Conservation (phyloP, 78 protist genomes). For the Speleostelium caveatum region DNA sequence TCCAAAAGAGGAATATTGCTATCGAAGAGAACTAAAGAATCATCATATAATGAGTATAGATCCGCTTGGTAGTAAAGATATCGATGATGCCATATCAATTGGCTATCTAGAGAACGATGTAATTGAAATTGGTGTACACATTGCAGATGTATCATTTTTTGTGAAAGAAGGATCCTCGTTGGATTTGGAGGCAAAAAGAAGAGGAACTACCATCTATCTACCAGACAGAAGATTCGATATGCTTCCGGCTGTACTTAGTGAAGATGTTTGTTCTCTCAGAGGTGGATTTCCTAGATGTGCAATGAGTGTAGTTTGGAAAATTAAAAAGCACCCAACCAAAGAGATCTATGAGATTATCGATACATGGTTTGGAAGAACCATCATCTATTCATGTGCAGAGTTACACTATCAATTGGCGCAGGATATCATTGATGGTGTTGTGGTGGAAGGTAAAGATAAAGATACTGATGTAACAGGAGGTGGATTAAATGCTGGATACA, state of each 20-base stretch:
- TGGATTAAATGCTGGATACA: conserved; percentile 32
- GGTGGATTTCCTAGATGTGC: conserved; percentile 74
- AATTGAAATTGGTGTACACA: conserved; percentile 94
- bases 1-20: neutral
- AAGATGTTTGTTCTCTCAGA: conserved; percentile 84
- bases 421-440: conserved; percentile 56
- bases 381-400: conserved; percentile 41
- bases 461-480: conserved; percentile 28
- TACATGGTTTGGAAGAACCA: conserved; percentile 79
- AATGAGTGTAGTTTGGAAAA: conserved; percentile 57
- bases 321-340: neutral
- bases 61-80: conserved; percentile 97
- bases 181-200: conserved; percentile 85
- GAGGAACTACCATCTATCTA: conserved; percentile 93
- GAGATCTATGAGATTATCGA: neutral
- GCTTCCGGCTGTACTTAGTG: conserved; percentile 86
- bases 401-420: conserved; percentile 82
- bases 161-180: conserved; percentile 76
- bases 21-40: neutral
- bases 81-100: conserved; percentile 97
- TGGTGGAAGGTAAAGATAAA: conserved; percentile 11
- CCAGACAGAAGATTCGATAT: conserved; percentile 90
- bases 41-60: conserved; percentile 87
- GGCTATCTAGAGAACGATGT: conserved; percentile 13
- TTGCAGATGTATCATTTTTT: conserved; percentile 96